Percentiles rank a stretch among this genome's conserved stretches.
Conservation (phyloP, 2,329 filamentous ascomycete species). For the Thermoascus crustaceus region DNA sequence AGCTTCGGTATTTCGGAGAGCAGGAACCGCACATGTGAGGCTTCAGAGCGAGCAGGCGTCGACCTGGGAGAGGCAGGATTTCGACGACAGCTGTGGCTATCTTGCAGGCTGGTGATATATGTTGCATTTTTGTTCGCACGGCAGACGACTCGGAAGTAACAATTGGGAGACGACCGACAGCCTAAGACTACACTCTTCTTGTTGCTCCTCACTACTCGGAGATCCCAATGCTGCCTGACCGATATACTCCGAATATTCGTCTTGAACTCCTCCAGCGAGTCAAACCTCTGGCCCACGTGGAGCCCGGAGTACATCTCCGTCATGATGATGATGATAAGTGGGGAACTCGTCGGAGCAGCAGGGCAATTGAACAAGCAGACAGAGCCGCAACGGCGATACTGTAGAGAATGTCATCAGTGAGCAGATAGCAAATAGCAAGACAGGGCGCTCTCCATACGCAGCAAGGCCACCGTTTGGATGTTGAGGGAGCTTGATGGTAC, state of each 20-base stretch:
- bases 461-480: neutral
- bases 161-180: conserved; percentile 31
- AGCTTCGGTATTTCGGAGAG: conserved; percentile 32
- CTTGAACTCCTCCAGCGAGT: conserved; percentile 33
- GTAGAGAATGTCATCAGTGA: neutral
- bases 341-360: neutral
- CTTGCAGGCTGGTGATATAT: conserved; percentile 33
- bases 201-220: conserved; percentile 33
- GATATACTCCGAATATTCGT: conserved; percentile 31
- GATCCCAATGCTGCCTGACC: conserved; percentile 34
- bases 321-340: conserved; percentile 18
- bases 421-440: neutral
- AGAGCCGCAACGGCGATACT: neutral
- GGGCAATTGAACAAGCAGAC: neutral
- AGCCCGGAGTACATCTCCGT: conserved; percentile 33
- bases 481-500: neutral
- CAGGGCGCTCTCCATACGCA: neutral
- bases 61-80: conserved; percentile 20
- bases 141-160: conserved; percentile 33
- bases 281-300: conserved; percentile 30
- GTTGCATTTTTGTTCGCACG: conserved; percentile 33
- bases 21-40: conserved; percentile 33
- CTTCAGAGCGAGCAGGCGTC: conserved; percentile 32
- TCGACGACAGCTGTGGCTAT: conserved; percentile 29
- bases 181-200: conserved; percentile 35